These are phyloP conservation scores for Termitomyces sp. DNA, from an alignment of 768 basidiomycete species.

Conservation along the genomic window DNA sequence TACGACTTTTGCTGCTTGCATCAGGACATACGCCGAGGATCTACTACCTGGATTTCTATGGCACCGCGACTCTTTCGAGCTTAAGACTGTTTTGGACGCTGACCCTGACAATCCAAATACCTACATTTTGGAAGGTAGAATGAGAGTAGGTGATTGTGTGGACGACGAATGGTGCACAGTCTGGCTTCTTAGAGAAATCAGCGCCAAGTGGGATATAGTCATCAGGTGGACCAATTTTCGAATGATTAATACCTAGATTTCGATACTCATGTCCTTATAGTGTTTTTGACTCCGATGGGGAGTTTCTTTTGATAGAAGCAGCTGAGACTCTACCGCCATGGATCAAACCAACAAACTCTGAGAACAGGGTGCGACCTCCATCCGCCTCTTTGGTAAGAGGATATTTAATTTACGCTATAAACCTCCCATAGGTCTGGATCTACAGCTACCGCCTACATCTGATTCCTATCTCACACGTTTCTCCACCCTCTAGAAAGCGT, in stretches of 20 bases:
- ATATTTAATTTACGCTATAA: slow-evolving; percentile 23
- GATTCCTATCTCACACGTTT: slow-evolving; percentile 73
- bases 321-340: slow-evolving; percentile 85
- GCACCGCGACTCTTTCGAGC: slow-evolving; percentile 81
- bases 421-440: slow-evolving; percentile 79
- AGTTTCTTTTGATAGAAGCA: slow-evolving; percentile 95
- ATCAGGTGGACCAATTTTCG: slow-evolving; percentile 52
- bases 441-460: slow-evolving; percentile 79
- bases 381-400: slow-evolving; percentile 27
- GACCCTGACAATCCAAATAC: slow-evolving; percentile 29
- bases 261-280: slow-evolving; percentile 26
- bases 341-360: slow-evolving; percentile 88
- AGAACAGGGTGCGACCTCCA: slow-evolving; percentile 76
- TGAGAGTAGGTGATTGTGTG: slow-evolving; percentile 94
- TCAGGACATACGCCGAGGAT: slow-evolving; percentile 49
- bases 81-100: slow-evolving; percentile 54
- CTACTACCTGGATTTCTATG: slow-evolving; percentile 63
- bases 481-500: slow-evolving; percentile 54
- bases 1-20: slow-evolving; percentile 63
- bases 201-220: slow-evolving; percentile 71
- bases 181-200: slow-evolving; percentile 80
- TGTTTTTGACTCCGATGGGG: slow-evolving; percentile 87
- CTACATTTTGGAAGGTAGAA: slow-evolving; percentile 73
- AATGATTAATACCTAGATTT: not conserved
- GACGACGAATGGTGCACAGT: slow-evolving; percentile 98